phyloP scores from a whole-genome alignment of 2,329 filamentous ascomycete genomes.

The Gnomoniopsis sp. region DNA sequence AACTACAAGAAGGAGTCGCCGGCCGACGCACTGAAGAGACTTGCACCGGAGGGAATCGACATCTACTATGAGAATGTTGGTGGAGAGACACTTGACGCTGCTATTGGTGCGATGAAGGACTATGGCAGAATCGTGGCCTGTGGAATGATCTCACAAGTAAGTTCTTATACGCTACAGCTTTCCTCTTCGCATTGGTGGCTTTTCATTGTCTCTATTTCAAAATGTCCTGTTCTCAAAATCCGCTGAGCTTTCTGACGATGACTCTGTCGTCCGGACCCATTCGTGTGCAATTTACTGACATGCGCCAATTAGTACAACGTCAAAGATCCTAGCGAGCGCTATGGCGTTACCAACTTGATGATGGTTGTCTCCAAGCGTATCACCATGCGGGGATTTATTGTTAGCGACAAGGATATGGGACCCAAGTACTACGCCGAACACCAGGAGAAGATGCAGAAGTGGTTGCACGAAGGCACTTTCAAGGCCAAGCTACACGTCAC shows the following conservation, averaged over 20 bases:
- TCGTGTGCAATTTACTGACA: slow-evolving; percentile 47
- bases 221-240: no score
- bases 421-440: slow-evolving; percentile 66
- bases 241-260: not conserved
- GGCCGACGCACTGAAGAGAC: slow-evolving; percentile 60
- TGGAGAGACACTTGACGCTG: slow-evolving; percentile 48
- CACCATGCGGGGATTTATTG: slow-evolving; percentile 74
- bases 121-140: slow-evolving; percentile 64
- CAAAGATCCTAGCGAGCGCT: slow-evolving; percentile 43
- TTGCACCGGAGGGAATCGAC: slow-evolving; percentile 76
- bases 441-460: slow-evolving; percentile 70
- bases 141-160: slow-evolving; percentile 48
- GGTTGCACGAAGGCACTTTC: slow-evolving; percentile 73
- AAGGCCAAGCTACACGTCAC: slow-evolving; percentile 67
- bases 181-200: no score
- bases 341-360: slow-evolving; percentile 65
- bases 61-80: slow-evolving; percentile 58
- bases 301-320: slow-evolving; percentile 64
- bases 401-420: slow-evolving; percentile 61
- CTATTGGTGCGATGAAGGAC: slow-evolving; percentile 46
- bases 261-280: slow-evolving; percentile 28
- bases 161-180: no score
- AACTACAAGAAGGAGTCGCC: slow-evolving; percentile 86
- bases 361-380: slow-evolving; percentile 65
- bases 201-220: no score